Evolutionary conservation across 2,329 filamentous ascomycete genomes (phyloP), one percentile per base, ranked within the genome.

Genomic region (Nemania sp.): DNA sequence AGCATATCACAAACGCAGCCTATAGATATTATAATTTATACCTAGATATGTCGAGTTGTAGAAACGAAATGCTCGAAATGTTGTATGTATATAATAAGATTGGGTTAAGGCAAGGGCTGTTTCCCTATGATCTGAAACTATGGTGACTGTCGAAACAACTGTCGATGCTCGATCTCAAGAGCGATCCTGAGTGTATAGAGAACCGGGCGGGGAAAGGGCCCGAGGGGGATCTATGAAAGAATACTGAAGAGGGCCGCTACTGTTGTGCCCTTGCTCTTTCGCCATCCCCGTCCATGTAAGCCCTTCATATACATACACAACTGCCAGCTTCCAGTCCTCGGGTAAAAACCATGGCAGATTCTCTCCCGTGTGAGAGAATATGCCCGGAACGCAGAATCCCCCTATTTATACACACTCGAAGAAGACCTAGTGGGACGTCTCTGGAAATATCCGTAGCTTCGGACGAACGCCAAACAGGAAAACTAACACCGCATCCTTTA

Each of bases 381-480:
- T 42, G 59, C 57, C 64, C 40, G 11, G 47, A 43, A 52, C 48
- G 45, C 45, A 37, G 40, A 65, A 67, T 67, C 66, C 67, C 25
- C 65, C 62, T 74, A 74, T 58, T 74, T 71, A 72, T 75, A 75
- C 72, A 75, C 67, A 68, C 67, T 67, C 56, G 64, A 71, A 69
- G 51, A 57, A 54, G 49, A 59, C 42, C 54, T 67, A 68, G 66
- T 67, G 64, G 66, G 60, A 67, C 59, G 58, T 63, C 56, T 60
- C 66, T 60, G 58, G 57, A 58, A 63, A 59, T 21, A 60, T 54
- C 54, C 46, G 52, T 52, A 45, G 48, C 65, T 45, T 49, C 20
- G 39, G 52, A 62, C 53, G 46, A 40, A 48, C 29, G 50, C 42
- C 58, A 60, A 62, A 62, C 64, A 18, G 51, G 29, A 37, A 48